Conservation (phyloP, 2,329 filamentous ascomycete genomes). For the Trichoderma harzianum region DNA sequence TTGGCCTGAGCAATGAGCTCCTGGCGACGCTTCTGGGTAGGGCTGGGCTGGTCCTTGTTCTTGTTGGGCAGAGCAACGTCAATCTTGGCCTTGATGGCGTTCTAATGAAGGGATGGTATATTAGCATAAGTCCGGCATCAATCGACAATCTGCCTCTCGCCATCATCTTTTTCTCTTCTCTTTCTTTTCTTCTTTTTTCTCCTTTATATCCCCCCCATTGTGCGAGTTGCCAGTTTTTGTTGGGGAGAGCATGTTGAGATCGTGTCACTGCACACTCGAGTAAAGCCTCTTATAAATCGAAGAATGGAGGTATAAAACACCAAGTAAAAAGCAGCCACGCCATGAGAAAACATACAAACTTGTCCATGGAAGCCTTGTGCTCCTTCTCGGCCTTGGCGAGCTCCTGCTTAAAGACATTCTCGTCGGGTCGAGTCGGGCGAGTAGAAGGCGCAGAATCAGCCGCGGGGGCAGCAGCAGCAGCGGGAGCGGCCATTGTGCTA, state of each 20-base stretch:
- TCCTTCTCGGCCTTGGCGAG: constrained; percentile 84
- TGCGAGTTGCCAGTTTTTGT: not conserved
- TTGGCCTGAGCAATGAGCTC: constrained; percentile 80
- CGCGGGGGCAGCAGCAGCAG: constrained; percentile 45
- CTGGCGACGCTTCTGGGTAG: constrained; percentile 75
- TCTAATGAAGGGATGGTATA: constrained; percentile 50
- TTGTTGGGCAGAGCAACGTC: constrained; percentile 73
- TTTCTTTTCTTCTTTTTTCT: not conserved
- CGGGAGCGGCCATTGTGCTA: constrained; percentile 44
- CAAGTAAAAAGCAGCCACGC: constrained; percentile 15
- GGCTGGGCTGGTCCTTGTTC: constrained; percentile 74
- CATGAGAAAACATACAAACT: constrained; percentile 35
- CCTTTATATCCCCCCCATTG: not conserved
- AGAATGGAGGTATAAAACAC: not conserved
- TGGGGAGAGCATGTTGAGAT: not conserved
- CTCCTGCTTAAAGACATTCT: constrained; percentile 75
- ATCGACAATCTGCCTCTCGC: not conserved
- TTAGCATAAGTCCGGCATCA: not conserved
- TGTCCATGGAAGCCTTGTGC: constrained; percentile 70
- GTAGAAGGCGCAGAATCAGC: constrained; percentile 40
- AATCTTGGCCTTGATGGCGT: constrained; percentile 82
- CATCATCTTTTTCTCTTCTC: not conserved
- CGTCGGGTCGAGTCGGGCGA: constrained; percentile 84
- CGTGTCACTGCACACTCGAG: not conserved
- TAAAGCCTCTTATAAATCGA: not conserved